Conservation (phyloP, 1,284 basidiomycete genomes). For the Pascua sp. region DNA sequence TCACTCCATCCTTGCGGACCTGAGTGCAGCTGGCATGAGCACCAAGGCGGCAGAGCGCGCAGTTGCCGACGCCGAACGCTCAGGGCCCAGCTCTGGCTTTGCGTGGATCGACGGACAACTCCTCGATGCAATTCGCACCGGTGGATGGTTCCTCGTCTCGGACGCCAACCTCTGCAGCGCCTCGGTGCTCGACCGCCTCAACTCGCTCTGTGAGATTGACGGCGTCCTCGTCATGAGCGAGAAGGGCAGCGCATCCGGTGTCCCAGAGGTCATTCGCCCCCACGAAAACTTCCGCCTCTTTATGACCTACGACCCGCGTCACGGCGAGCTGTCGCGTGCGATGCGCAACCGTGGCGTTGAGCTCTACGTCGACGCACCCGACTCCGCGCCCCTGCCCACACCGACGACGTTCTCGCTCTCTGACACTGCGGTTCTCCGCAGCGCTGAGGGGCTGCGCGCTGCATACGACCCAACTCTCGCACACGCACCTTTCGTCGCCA, state of each 20-base stretch:
- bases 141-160: constrained; percentile 88
- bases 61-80: constrained; percentile 22
- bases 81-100: constrained; percentile 60
- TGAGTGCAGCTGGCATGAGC: constrained; percentile 27
- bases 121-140: constrained; percentile 76
- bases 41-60: constrained; percentile 18
- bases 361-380: constrained; percentile 52
- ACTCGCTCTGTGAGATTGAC: constrained; percentile 87
- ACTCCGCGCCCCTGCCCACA: not conserved
- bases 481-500: constrained; percentile 6
- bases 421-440: constrained; percentile 8
- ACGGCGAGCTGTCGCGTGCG: constrained; percentile 92
- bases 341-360: constrained; percentile 99
- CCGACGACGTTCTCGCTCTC: constrained; percentile 9
- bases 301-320: constrained; percentile 86
- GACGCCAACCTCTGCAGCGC: constrained; percentile 93
- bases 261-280: constrained; percentile 69
- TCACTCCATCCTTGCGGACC: constrained; percentile 15
- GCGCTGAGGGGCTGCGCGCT: constrained; percentile 2
- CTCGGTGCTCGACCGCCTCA: constrained; percentile 93
- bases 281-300: constrained; percentile 89
- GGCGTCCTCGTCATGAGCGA: constrained; percentile 83
- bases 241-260: constrained; percentile 70
- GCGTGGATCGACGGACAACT: constrained; percentile 98
- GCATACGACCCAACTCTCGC: constrained; percentile 1